These are phyloP conservation scores for Buddleja alternifolia DNA, from an alignment of 257 asterid species.

Conservation along the genomic window DNA sequence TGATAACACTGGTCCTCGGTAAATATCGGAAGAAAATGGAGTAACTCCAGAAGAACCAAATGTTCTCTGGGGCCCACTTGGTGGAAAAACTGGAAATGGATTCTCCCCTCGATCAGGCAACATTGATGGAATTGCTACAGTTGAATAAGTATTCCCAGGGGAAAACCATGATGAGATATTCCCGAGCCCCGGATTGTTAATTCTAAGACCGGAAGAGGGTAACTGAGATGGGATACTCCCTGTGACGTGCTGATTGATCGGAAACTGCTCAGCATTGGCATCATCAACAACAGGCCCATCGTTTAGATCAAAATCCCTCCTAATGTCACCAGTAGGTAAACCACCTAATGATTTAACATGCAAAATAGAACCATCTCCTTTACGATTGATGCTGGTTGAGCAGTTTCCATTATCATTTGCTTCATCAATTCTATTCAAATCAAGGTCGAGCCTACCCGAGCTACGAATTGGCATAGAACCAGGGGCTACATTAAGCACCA, in stretches of 20 bases:
- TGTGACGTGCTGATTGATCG: constrained; percentile 22
- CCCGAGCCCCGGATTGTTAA: constrained; percentile 41
- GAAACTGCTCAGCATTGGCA: constrained; percentile 4
- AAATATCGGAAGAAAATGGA: constrained; percentile 48
- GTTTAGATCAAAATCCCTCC: constrained; percentile 50
- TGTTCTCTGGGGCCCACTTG: constrained; percentile 57
- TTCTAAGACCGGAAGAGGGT: constrained; percentile 40
- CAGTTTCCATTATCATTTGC: constrained; percentile 37
- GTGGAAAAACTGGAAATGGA: constrained; percentile 38
- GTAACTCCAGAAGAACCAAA: constrained; percentile 50
- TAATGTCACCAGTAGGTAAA: constrained; percentile 31
- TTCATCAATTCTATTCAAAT: constrained; percentile 46
- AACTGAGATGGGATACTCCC: constrained; percentile 44
- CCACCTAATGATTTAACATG: constrained; percentile 35
- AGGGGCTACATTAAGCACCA: constrained; percentile 26
- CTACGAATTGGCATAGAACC: constrained; percentile 37
- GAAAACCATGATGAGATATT: constrained; percentile 66
- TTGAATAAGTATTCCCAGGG: constrained; percentile 54
- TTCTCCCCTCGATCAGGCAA: constrained; percentile 59
- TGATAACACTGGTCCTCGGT: constrained; percentile 65
- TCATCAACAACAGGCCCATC: constrained; percentile 43
- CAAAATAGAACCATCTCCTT: constrained; percentile 29
- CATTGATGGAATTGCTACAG: constrained; percentile 40
- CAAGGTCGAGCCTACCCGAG: constrained; percentile 45
- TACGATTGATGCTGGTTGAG: constrained; percentile 40